These are phyloP conservation scores for Babesia bigemina DNA, from an alignment of 169 alveolate genomes.

Conservation along the genomic window DNA sequence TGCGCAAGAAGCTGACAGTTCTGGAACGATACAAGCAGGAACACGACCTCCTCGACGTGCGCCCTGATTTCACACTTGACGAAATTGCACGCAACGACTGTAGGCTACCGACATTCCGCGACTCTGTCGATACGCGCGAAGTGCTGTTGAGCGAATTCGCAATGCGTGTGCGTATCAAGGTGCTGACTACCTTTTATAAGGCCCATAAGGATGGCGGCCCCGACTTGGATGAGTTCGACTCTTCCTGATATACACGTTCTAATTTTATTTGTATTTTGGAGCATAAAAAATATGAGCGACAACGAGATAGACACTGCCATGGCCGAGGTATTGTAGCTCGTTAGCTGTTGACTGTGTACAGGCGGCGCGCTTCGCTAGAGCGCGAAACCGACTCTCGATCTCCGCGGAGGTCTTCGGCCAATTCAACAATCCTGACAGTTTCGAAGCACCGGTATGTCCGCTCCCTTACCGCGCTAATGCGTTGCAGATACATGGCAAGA, in stretches of 20 bases:
- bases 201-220: slow-evolving; percentile 44
- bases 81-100: slow-evolving; percentile 46
- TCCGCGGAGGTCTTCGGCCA: slow-evolving; percentile 70
- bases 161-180: slow-evolving; percentile 42
- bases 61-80: slow-evolving; percentile 28
- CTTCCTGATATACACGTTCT: slow-evolving; percentile 1
- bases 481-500: slow-evolving; percentile 52
- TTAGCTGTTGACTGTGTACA: background rate
- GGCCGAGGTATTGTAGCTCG: slow-evolving; percentile 32
- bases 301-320: slow-evolving; percentile 7
- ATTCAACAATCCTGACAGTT: slow-evolving; percentile 17
- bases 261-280: slow-evolving; percentile 9
- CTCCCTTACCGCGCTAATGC: background rate
- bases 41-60: slow-evolving; percentile 8
- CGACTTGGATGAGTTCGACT: slow-evolving; percentile 42
- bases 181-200: slow-evolving; percentile 32
- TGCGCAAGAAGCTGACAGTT: slow-evolving; percentile 28
- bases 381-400: slow-evolving; percentile 58
- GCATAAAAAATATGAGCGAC: slow-evolving; percentile 2
- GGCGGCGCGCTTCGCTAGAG: slow-evolving; percentile 60
- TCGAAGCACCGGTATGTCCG: slow-evolving; percentile 58
- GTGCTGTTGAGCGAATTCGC: slow-evolving; percentile 15
- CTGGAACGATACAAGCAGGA: slow-evolving; percentile 39
- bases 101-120: slow-evolving; percentile 41
- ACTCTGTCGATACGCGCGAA: slow-evolving; percentile 2